phyloP scores from a whole-genome alignment of 1,139 yeast genomes.

The Yamadazyma spencermartinsiae region DNA sequence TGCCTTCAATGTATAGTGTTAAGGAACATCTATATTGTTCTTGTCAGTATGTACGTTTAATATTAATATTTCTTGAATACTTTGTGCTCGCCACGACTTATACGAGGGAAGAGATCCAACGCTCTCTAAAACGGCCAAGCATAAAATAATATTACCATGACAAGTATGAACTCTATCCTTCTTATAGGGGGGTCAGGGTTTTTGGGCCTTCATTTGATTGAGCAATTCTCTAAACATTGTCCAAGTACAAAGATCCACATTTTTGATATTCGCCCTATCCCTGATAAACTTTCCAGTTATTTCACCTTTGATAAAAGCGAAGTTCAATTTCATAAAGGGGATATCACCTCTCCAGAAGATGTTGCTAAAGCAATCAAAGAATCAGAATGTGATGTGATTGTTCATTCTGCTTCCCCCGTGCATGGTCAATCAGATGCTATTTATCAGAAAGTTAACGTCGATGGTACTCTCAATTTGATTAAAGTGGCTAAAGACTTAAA shows the following conservation, averaged over 20 bases:
- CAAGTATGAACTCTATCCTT: constrained; percentile 57
- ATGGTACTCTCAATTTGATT: constrained; percentile 79
- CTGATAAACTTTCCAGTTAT: constrained; percentile 64
- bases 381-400: constrained; percentile 72
- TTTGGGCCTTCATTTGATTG: constrained; percentile 85
- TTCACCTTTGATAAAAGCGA: constrained; percentile 67
- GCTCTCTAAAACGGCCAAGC: background rate
- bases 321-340: constrained; percentile 74
- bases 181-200: constrained; percentile 95
- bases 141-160: constrained; percentile 4
- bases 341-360: constrained; percentile 73
- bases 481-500: constrained; percentile 56
- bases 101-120: background rate
- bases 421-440: constrained; percentile 81
- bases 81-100: background rate
- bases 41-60: constrained; percentile 1
- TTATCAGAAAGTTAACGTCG: constrained; percentile 87
- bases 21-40: constrained; percentile 1
- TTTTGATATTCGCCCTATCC: constrained; percentile 87
- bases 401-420: constrained; percentile 96
- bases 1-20: constrained; percentile 21
- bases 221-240: constrained; percentile 68
- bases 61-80: too few species aligned
- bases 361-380: constrained; percentile 60
- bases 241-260: constrained; percentile 81